Evolutionary conservation across 2,329 filamentous ascomycete species (phyloP).

Genomic region (Apiospora kogelbergensis): DNA sequence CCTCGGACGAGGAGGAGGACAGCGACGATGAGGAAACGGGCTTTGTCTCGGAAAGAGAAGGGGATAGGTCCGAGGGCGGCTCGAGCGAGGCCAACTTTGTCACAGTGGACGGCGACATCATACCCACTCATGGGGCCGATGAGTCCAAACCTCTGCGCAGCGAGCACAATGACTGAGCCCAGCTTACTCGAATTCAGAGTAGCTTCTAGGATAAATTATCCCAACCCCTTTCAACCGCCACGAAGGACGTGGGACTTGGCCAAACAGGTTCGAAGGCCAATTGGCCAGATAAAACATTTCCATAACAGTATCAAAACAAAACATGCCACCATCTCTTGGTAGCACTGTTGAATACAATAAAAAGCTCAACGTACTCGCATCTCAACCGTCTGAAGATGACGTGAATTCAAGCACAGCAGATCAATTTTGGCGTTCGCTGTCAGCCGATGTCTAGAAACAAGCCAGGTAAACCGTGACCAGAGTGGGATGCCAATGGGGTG

Average conservation of each 20-base stretch:
- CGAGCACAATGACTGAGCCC: slow-evolving; percentile 13
- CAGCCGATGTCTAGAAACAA: background rate
- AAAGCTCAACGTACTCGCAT: background rate
- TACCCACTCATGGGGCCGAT: slow-evolving; percentile 23
- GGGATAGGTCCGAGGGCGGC: slow-evolving; percentile 30
- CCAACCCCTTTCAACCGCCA: no score
- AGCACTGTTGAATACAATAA: background rate
- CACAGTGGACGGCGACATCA: slow-evolving; percentile 40
- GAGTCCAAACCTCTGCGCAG: slow-evolving; percentile 24
- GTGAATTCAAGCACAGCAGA: background rate
- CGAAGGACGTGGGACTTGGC: background rate
- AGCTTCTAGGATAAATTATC: background rate
- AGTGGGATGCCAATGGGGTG: no score
- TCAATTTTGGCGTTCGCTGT: background rate
- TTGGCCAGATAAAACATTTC: background rate
- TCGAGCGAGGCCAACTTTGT: slow-evolving; percentile 38
- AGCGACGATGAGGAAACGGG: slow-evolving; percentile 47
- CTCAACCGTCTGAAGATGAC: background rate
- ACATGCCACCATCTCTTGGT: background rate
- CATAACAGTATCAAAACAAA: background rate
- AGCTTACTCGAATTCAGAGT: background rate
- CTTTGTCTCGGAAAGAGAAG: slow-evolving; percentile 38
- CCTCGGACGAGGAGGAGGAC: slow-evolving; percentile 36
- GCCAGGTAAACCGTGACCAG: no score
- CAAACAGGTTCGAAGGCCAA: background rate